phyloP scores from a whole-genome alignment of 768 basidiomycete genomes.

The Tephrocybe sp. region DNA sequence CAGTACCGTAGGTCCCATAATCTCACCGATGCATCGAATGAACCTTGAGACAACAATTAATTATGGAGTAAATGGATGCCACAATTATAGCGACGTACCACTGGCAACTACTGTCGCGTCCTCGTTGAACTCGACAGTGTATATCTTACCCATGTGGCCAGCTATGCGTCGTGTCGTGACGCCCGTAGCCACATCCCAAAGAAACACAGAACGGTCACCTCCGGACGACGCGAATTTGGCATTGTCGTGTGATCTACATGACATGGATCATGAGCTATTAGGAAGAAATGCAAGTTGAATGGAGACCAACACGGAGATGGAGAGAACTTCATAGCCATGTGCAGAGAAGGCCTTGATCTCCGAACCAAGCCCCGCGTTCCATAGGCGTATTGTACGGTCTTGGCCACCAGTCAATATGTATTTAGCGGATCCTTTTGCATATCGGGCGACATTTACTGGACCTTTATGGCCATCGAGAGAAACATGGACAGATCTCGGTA shows the following conservation, averaged over 20 bases:
- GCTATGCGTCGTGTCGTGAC: constrained; percentile 79
- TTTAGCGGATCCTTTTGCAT: constrained; percentile 84
- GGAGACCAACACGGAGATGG: constrained; percentile 76
- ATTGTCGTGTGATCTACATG: constrained; percentile 88
- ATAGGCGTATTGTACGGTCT: constrained; percentile 86
- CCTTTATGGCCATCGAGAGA: constrained; percentile 73
- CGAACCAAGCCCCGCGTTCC: constrained; percentile 85
- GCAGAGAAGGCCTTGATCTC: constrained; percentile 90
- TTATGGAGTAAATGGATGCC: not conserved
- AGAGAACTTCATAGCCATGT: constrained; percentile 95
- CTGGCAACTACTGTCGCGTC: constrained; percentile 88
- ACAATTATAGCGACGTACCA: constrained; percentile 47
- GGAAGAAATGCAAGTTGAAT: not conserved
- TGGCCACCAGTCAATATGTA: constrained; percentile 94
- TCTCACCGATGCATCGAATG: constrained; percentile 88
- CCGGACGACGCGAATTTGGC: constrained; percentile 92
- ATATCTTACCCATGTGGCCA: constrained; percentile 90
- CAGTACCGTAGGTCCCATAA: constrained; percentile 88
- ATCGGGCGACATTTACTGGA: constrained; percentile 87
- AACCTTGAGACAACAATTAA: constrained; percentile 51
- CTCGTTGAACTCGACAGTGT: constrained; percentile 86
- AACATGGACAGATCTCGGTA: constrained; percentile 63
- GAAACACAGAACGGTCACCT: constrained; percentile 88
- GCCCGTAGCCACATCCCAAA: constrained; percentile 95
- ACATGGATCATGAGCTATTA: not conserved